Evolutionary conservation across 306 rosid species (phyloP), one percentile per base, ranked within the genome.

Genomic region (Potentilla sterilis): DNA sequence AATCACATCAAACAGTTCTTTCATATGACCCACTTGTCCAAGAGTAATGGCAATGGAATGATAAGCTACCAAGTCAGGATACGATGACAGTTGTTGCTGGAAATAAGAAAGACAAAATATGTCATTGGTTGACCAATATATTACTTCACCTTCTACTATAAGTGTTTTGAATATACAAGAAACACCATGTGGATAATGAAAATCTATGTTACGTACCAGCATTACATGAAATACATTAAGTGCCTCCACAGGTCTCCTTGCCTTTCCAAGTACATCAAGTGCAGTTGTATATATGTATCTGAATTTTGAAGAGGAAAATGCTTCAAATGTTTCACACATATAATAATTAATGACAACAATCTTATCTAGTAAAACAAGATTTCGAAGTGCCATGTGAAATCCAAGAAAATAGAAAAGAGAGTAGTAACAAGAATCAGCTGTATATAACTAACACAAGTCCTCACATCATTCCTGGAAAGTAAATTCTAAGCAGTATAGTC

Each of bases 31-130:
- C 43, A 90, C 96, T 95, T 90, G 96, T 79, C 98, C 98, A 83
- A 95, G 98, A 72, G 97, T 87, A 70, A 92, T 88, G 63, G 96
- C 92, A 79, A 90, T 85, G 79, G 93, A 87, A 81, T 81, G 98
- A 86, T 94, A 94, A 76, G 98, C 89, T 52, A 94, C 96, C 78
- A 92, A 77, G 83, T 94, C 96, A 70, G 98, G 98, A 81, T 94
- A 94, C 2, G 98, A 79, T 71, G 98, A 88, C 83, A 92, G 80
- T 41, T 92, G 88, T 94, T 87, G 89, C 98, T 95, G 98, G 63
- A 85, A 47, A 87, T 32, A 71, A 69, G 70, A 72, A 85, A 65
- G 67, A 21, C 40, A 59, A 35, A 81, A 79, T 40, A 80, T 13
- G 81, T 73, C 59, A 79, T 52, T 15, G 65, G 51, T 35, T 54